Percentiles rank a stretch among this genome's conserved stretches.
These are phyloP conservation scores for Cephalotrichum gorgonifer DNA, from an alignment of 2,329 filamentous ascomycete genomes.

Conservation along the genomic window DNA sequence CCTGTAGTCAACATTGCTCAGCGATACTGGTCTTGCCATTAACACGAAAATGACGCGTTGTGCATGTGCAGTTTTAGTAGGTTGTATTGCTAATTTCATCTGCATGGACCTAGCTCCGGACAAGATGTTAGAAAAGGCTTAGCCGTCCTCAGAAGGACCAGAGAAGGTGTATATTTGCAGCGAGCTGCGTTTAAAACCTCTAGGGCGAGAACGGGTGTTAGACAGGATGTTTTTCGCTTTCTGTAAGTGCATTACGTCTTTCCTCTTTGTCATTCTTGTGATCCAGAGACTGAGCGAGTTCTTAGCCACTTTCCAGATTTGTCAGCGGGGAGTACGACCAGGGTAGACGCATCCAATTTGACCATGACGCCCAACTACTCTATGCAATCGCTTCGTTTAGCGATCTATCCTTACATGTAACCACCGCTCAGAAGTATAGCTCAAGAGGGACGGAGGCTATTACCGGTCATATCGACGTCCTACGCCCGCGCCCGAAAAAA, in stretches of 20 bases:
- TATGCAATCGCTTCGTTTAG: constrained; percentile 11
- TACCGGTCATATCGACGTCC: not conserved
- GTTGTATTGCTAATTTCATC: constrained; percentile 13
- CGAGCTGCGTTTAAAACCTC: constrained; percentile 10
- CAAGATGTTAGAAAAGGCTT: constrained; percentile 12
- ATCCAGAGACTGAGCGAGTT: not conserved
- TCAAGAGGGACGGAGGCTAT: constrained; percentile 6
- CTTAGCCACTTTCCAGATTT: constrained; percentile 9
- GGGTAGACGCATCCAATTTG: constrained; percentile 13
- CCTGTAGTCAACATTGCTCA: constrained; percentile 9
- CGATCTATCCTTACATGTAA: constrained; percentile 12
- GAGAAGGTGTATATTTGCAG: constrained; percentile 13
- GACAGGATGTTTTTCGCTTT: not conserved
- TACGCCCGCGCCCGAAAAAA: constrained; percentile 10
- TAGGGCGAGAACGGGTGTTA: constrained; percentile 1
- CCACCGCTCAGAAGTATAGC: constrained; percentile 9
- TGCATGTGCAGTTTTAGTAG: constrained; percentile 7
- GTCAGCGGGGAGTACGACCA: constrained; percentile 12
- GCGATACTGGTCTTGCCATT: not conserved
- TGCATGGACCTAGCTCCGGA: constrained; percentile 15
- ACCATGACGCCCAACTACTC: constrained; percentile 12
- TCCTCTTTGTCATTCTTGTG: constrained; percentile 4
- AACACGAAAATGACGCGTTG: constrained; percentile 8
- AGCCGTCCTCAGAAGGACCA: constrained; percentile 8
- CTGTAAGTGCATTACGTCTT: not conserved